Evolutionary conservation across 306 rosid species (phyloP), one percentile per base, ranked within the genome.

Genomic region (Vicia faba): DNA sequence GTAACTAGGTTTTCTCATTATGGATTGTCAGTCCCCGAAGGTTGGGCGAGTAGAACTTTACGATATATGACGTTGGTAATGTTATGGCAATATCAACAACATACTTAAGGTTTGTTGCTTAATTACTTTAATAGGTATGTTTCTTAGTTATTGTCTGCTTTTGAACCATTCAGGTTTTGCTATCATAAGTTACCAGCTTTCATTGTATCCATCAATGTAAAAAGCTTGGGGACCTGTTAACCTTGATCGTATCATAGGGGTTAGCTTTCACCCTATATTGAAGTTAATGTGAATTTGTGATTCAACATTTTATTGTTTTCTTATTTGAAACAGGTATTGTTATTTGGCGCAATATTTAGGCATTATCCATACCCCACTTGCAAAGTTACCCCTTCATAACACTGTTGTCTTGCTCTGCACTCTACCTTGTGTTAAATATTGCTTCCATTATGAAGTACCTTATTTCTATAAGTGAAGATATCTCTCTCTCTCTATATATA

Each of bases 231-330:
- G 96, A 61, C 79, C 91, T 56, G 2, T 82, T 46, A 45, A 4
- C 58, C 41, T 82, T 64, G 55, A 79, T 44, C 87, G 85, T 15
- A 36, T 83, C 13, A 23, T 77, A 13, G 92, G 79, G 72, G 97
- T 88, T 58, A 76, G 85, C 5, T 53, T 72, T 73, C 45, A 79
- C 29, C 29, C 3, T 26, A 26, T 26, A 26, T 26, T 2, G 3
- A 2, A 26, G 29, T 26, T 26, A 26, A 2, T 26, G 29, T 3
- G 29, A 26, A n/a, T n/a, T n/a, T n/a, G n/a, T n/a, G n/a, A n/a
- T 26, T 23, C 25, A 23, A 2, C 25, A 23, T 23, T 23, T 23
- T 2, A 23, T 23, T 23, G 25, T 23, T 23, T 23, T 1, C 2
- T 23, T 2, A 2, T 23, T 23, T 23, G 2, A 23, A 23, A 23